Base-by-base conservation (phyloP, 164 flowering plant genomes). In the Tinospora cordifolia region DNA sequence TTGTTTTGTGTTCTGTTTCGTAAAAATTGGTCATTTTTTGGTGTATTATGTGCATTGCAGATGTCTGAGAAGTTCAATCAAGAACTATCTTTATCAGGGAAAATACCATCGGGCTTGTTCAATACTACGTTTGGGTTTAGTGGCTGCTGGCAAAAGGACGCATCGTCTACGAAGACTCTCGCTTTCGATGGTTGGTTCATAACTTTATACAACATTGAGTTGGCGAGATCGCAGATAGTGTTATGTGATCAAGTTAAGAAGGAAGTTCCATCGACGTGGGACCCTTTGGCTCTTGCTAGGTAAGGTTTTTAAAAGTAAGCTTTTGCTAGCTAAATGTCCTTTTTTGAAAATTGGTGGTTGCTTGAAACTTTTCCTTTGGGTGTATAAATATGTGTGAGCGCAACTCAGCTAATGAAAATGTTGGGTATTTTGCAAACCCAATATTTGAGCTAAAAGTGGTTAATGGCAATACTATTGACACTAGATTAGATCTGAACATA, bases 121-220 rank as follows among this genome's bases (percentile, higher is more conserved):
- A 91, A 90, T 76, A 21, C 87, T 25, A 83, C 86, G 91, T 93
- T 93, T 69, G 74, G 71, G 69, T 87, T 87, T 77, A 85, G 72
- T 27, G 86, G 86, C 9, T 72, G 84, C 70, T 90, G 97, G 98
- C 92, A 86, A 77, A 88, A 86, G 68, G 98, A 93, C 78, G 93
- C 92, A 22, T 65, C 85, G 34, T 22, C 82, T 5, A 82, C 87
- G 0, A 91, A 87, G 74, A 79, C 69, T 69, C 88, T 91, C 14
- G 97, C 96, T 51, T 88, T 78, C 75, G 97, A 93, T 79, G 98
- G 98, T 36, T 85, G 89, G 86, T 90, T 84, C 73, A 87, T 91
- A 54, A 79, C 84, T 10, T 76, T 93, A 44, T 93, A 93, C 76
- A 87, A 77, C 57, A 80, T 91, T 74, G 92, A 83, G 83, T 75